Conservation (phyloP, 208 protist species). For the Trypanosoma lewisi region DNA sequence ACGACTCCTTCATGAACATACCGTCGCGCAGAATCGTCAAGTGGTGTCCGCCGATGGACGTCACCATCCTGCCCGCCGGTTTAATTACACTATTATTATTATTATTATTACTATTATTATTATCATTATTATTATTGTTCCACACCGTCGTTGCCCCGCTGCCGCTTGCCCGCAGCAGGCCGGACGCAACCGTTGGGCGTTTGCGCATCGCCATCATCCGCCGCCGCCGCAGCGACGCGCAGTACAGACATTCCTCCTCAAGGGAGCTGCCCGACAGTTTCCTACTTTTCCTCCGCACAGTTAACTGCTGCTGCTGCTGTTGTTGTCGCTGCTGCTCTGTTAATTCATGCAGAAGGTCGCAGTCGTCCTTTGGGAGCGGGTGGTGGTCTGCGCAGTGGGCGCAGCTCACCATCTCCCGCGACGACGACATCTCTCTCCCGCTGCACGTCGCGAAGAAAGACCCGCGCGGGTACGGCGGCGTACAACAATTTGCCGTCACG, state of each 20-base stretch:
- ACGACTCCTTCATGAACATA: conserved; percentile 77
- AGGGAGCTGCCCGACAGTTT: neutral
- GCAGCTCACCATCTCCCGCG: neutral
- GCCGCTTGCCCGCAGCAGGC: neutral
- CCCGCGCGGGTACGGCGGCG: too few relatives aligned
- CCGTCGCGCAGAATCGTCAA: conserved; percentile 54
- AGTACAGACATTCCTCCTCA: neutral
- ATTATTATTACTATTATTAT: neutral
- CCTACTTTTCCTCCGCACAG: neutral
- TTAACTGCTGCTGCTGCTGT: neutral
- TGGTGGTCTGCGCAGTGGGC: conserved; percentile 7
- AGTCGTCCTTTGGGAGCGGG: conserved; percentile 12
- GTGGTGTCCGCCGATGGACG: conserved; percentile 78
- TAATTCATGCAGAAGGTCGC: neutral
- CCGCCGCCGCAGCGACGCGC: neutral
- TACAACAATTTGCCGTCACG: too few relatives aligned
- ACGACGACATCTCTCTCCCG: neutral
- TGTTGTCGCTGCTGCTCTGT: neutral
- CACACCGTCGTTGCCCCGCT: conserved; percentile 8
- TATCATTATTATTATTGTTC: neutral
- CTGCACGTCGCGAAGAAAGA: too few relatives aligned
- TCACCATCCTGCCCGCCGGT: too few relatives aligned
- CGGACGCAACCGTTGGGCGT: neutral
- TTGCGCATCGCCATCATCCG: neutral
- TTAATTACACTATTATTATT: neutral